These are phyloP conservation scores for Thermothielavioides terrestris DNA, from an alignment of 495 filamentous ascomycete genomes.

Conservation along the genomic window DNA sequence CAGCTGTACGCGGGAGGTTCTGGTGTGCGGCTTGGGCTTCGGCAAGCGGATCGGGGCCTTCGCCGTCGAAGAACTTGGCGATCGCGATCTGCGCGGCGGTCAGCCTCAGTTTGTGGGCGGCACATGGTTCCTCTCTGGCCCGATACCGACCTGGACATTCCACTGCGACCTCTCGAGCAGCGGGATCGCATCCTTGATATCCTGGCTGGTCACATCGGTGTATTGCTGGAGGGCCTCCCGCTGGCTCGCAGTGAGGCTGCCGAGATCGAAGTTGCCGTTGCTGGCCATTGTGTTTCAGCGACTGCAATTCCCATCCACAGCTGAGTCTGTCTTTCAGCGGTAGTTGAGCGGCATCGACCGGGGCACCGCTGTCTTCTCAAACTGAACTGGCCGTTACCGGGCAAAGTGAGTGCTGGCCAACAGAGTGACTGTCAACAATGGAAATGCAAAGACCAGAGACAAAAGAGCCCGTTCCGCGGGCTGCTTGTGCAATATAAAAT, in stretches of 20 bases:
- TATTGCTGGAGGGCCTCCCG: constrained; percentile 78
- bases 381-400: too few species aligned
- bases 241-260: constrained; percentile 64
- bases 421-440: too few species aligned
- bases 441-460: too few species aligned
- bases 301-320: neutral
- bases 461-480: too few species aligned
- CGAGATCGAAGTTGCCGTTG: constrained; percentile 48
- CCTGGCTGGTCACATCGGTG: constrained; percentile 78
- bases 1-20: constrained; percentile 46
- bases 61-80: constrained; percentile 94
- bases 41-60: constrained; percentile 71
- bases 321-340: too few species aligned
- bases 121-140: too few species aligned
- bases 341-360: neutral
- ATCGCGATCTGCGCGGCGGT: constrained; percentile 66
- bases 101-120: neutral
- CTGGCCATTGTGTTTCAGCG: constrained; percentile 22
- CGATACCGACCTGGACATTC: constrained; percentile 73
- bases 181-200: constrained; percentile 65
- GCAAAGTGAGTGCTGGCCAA: too few species aligned
- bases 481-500: too few species aligned
- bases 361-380: too few species aligned
- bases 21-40: constrained; percentile 59
- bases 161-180: constrained; percentile 80